Evolutionary conservation across 352 stramenopile genomes (phyloP).

Genomic region (Phytopythium boreale): DNA sequence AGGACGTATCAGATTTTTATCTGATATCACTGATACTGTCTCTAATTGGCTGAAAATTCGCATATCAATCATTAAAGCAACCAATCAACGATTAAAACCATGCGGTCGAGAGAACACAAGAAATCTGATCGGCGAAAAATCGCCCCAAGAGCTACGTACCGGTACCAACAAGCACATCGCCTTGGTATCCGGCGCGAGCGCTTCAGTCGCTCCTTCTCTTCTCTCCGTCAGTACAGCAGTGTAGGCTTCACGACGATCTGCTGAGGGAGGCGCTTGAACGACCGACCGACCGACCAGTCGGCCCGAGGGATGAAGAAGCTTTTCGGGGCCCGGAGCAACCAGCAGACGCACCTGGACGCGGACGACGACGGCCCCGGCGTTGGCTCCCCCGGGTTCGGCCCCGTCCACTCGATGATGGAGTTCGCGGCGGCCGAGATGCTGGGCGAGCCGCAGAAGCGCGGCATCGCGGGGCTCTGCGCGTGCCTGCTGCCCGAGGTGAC

Average conservation of each 20-base stretch:
- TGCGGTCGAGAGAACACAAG: not conserved
- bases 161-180: not conserved
- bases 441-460: conserved; percentile 54
- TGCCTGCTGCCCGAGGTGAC: conserved; percentile 65
- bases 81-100: not conserved
- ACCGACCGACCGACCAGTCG: not conserved
- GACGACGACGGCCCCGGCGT: not conserved
- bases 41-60: not conserved
- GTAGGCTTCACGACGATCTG: no score
- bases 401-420: not conserved
- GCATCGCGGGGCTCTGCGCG: conserved; percentile 59
- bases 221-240: no score
- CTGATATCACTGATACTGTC: not conserved
- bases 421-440: conserved; percentile 31
- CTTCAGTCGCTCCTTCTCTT: no score
- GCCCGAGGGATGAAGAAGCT: conserved; percentile 24
- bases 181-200: not conserved
- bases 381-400: not conserved
- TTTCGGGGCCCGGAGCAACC: conserved; percentile 13
- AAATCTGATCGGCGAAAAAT: not conserved
- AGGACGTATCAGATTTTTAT: not conserved
- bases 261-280: no score
- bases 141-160: not conserved
- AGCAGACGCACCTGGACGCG: conserved; percentile 2
- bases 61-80: not conserved